These are phyloP conservation scores for Dendrothele bispora DNA, from an alignment of 768 basidiomycete genomes.

Conservation along the genomic window DNA sequence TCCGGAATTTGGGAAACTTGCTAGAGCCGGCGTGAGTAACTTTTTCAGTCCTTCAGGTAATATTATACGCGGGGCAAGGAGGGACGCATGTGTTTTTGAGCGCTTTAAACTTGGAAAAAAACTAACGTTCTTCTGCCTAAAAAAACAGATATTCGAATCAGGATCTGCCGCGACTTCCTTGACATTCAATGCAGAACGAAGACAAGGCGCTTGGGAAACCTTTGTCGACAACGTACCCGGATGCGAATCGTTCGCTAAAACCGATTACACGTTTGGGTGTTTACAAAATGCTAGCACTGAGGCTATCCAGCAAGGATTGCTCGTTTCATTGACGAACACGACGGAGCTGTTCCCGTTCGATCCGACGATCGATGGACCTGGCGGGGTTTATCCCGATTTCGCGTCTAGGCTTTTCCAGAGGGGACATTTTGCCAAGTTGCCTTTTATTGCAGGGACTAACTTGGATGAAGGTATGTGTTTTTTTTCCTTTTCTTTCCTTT, in stretches of 20 bases:
- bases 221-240: constrained; percentile 26
- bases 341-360: constrained; percentile 27
- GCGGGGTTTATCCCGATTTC: constrained; percentile 37
- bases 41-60: constrained; percentile 20
- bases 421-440: constrained; percentile 30
- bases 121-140: not conserved
- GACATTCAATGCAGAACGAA: constrained; percentile 16
- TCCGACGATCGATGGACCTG: constrained; percentile 42
- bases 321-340: constrained; percentile 11
- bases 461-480: constrained; percentile 43
- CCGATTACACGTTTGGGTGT: constrained; percentile 31
- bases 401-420: constrained; percentile 31
- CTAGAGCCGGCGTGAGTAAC: constrained; percentile 16
- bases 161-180: constrained; percentile 23
- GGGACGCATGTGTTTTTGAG: constrained; percentile 8
- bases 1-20: constrained; percentile 13
- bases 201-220: constrained; percentile 7
- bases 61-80: constrained; percentile 31
- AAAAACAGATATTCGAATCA: constrained; percentile 28
- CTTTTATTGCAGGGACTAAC: constrained; percentile 45
- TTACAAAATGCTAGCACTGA: constrained; percentile 10
- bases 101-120: not conserved
- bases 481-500: not conserved
- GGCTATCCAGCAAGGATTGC: constrained; percentile 13
- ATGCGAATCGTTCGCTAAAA: constrained; percentile 25